These are phyloP conservation scores for Colletotrichum phormii DNA, from an alignment of 2,329 filamentous ascomycete species.

Conservation along the genomic window DNA sequence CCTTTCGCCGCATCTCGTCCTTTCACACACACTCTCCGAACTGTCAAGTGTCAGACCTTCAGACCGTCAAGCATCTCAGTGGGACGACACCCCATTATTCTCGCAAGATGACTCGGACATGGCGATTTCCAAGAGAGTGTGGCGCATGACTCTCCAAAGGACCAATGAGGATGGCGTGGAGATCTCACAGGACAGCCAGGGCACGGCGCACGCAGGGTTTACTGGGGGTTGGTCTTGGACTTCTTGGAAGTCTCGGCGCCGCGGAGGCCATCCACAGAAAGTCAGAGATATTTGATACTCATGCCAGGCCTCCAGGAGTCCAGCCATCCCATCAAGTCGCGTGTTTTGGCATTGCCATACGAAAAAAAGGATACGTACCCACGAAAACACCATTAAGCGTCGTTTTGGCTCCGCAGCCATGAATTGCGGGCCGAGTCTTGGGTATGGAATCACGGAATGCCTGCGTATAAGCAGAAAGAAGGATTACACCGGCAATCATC, in stretches of 20 bases:
- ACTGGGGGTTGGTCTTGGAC: slow-evolving; percentile 9
- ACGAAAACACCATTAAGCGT: background rate
- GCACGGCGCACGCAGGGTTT: slow-evolving; percentile 16
- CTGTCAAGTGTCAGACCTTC: slow-evolving; percentile 23
- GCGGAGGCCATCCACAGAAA: background rate
- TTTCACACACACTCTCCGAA: slow-evolving; percentile 4
- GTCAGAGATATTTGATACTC: background rate
- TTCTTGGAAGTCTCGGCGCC: background rate
- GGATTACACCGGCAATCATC: background rate
- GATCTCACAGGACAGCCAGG: background rate
- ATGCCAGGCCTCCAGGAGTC: background rate
- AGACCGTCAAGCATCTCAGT: background rate
- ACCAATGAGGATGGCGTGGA: slow-evolving; percentile 10
- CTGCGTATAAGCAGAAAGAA: background rate
- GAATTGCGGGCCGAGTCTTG: background rate
- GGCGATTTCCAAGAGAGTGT: slow-evolving; percentile 4
- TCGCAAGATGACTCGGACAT: slow-evolving; percentile 21
- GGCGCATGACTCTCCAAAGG: slow-evolving; percentile 13
- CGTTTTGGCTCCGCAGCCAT: background rate
- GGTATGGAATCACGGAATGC: background rate
- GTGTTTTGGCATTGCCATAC: background rate
- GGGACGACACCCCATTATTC: background rate
- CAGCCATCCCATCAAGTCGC: slow-evolving; percentile 21
- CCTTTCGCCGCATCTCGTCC: background rate
- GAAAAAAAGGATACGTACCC: background rate